Evolutionary conservation across 192 early-diverging fungal genomes (phyloP).

Genomic region (Mortierella alpina): DNA sequence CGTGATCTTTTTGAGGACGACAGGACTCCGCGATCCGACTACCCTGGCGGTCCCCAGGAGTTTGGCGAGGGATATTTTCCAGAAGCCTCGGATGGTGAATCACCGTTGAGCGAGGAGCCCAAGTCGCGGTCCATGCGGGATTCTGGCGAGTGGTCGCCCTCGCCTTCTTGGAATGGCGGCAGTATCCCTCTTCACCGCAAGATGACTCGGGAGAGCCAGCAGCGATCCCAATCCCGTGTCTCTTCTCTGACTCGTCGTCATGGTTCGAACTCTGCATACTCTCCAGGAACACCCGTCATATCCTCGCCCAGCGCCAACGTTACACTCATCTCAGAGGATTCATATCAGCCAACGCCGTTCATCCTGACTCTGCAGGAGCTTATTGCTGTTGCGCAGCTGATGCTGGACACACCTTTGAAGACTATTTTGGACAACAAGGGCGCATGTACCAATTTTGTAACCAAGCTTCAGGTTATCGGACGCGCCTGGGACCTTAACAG

Average conservation of each 20-base stretch:
- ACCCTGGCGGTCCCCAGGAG: constrained; percentile 17
- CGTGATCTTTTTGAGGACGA: constrained; percentile 30
- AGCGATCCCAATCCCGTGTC: constrained; percentile 40
- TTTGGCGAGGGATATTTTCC: constrained; percentile 51
- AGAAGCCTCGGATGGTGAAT: constrained; percentile 40
- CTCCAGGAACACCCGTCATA: constrained; percentile 25
- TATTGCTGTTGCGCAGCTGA: constrained; percentile 74
- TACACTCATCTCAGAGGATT: constrained; percentile 62
- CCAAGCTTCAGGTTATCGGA: constrained; percentile 69
- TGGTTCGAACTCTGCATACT: constrained; percentile 12
- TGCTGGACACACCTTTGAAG: constrained; percentile 74
- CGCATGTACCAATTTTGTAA: constrained; percentile 68
- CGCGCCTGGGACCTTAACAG: constrained; percentile 72
- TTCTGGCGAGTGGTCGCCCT: constrained; percentile 51
- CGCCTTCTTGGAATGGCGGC: constrained; percentile 50
- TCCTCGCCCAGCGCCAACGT: constrained; percentile 51
- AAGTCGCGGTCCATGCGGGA: constrained; percentile 38
- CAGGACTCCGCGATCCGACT: constrained; percentile 38
- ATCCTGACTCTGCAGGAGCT: constrained; percentile 73
- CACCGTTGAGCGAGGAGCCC: constrained; percentile 28
- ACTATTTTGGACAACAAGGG: constrained; percentile 70
- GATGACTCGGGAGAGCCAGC: constrained; percentile 43
- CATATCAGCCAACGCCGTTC: constrained; percentile 65
- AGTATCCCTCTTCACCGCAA: constrained; percentile 50
- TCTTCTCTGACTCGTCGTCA: constrained; percentile 41